Evolutionary conservation across 208 protist genomes (phyloP).

Genomic region (Jaenimonas drosophilae): DNA sequence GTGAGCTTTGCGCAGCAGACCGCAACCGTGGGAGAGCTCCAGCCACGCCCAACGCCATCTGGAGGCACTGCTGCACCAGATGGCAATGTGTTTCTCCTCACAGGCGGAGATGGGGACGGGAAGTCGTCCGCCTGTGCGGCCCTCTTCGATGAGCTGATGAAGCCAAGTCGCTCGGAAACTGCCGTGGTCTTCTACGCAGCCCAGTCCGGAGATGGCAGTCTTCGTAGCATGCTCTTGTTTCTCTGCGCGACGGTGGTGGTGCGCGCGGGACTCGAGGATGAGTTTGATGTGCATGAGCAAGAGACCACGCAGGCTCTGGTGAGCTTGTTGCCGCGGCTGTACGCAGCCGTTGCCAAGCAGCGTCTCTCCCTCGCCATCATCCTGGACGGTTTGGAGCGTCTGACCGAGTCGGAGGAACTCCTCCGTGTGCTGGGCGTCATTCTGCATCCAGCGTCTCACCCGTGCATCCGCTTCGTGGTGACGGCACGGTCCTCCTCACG

Average conservation of each 20-base stretch:
- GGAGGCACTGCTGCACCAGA: no score
- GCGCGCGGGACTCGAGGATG: conserved; percentile 28
- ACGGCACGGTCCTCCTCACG: conserved; percentile 14
- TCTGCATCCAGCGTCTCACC: conserved; percentile 17
- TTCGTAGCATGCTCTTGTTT: conserved; percentile 45
- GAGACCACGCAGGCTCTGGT: conserved; percentile 39
- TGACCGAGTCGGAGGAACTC: conserved; percentile 30
- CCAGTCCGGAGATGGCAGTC: conserved; percentile 35
- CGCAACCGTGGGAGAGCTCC: no score
- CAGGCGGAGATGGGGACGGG: conserved; percentile 57
- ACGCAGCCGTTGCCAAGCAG: conserved; percentile 26
- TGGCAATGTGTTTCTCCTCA: conserved; percentile 55
- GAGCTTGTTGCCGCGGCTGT: conserved; percentile 36
- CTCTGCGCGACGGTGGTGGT: conserved; percentile 26
- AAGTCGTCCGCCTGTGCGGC: conserved; percentile 58
- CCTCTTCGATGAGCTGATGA: conserved; percentile 18
- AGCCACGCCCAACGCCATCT: no score
- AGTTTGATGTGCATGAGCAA: conserved; percentile 31
- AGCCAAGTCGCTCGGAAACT: conserved; percentile 5
- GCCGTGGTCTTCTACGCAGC: conserved; percentile 51
- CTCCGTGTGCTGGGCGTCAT: conserved; percentile 37
- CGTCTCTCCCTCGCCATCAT: conserved; percentile 20
- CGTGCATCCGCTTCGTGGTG: conserved; percentile 53
- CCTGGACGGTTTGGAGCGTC: conserved; percentile 63
- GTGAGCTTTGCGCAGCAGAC: conserved; percentile 45